These are phyloP conservation scores for Berkeleyomyces rouxiae DNA, from an alignment of 2,329 filamentous ascomycete species.

Conservation along the genomic window DNA sequence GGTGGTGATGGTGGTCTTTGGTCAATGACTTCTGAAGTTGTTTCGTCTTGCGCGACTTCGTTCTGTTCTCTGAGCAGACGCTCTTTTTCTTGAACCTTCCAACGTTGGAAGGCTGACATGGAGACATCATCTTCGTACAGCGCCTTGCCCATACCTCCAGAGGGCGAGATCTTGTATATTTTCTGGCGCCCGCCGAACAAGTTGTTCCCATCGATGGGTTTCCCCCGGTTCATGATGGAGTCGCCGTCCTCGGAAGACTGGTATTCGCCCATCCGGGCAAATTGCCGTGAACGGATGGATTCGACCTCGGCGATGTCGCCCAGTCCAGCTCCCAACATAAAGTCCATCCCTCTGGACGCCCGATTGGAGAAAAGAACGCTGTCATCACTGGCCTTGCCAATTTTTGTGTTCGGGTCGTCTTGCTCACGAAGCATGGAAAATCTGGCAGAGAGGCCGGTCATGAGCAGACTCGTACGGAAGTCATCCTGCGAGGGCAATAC, in stretches of 20 bases:
- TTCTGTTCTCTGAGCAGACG: slow-evolving; percentile 17
- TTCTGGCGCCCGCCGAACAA: slow-evolving; percentile 93
- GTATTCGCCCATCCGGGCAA: slow-evolving; percentile 47
- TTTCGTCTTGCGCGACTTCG: background rate
- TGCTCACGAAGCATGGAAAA: slow-evolving; percentile 96
- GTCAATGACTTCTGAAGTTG: background rate
- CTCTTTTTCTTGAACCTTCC: slow-evolving; percentile 46
- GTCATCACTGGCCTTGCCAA: slow-evolving; percentile 90
- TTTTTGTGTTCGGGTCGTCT: slow-evolving; percentile 73
- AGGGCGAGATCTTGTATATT: slow-evolving; percentile 66
- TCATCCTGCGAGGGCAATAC: slow-evolving; percentile 72
- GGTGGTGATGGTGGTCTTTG: slow-evolving; percentile 4
- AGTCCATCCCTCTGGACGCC: slow-evolving; percentile 54
- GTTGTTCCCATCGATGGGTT: slow-evolving; percentile 77
- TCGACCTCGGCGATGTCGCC: slow-evolving; percentile 83
- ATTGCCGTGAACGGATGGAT: slow-evolving; percentile 51
- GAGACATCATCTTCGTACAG: slow-evolving; percentile 77
- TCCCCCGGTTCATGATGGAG: slow-evolving; percentile 69
- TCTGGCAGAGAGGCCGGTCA: slow-evolving; percentile 84
- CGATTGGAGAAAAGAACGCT: slow-evolving; percentile 75
- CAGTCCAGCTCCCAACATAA: slow-evolving; percentile 40
- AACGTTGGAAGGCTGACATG: slow-evolving; percentile 66
- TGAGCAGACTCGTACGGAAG: slow-evolving; percentile 86
- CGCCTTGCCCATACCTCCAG: slow-evolving; percentile 40
- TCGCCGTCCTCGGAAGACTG: slow-evolving; percentile 56